phyloP scores from a whole-genome alignment of 257 asterid species.

The Solanum piurae region DNA sequence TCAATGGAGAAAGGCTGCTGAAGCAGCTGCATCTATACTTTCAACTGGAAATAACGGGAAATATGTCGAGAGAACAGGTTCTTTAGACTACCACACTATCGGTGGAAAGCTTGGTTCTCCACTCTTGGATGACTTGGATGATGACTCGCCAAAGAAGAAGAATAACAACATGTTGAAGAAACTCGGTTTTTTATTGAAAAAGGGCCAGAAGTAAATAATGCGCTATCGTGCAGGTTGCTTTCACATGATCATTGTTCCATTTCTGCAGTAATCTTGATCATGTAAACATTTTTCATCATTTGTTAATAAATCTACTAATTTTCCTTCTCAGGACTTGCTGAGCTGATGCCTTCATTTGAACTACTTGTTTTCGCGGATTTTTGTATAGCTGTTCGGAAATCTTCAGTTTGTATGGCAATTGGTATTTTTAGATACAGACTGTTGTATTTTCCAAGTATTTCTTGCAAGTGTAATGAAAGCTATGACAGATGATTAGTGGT shows the following conservation, averaged over 20 bases:
- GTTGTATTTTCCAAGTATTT: background rate
- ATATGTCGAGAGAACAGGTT: conserved; percentile 42
- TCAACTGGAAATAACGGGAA: conserved; percentile 50
- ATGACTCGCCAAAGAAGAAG: conserved; percentile 70
- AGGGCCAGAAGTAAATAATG: conserved; percentile 50
- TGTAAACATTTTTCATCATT: background rate
- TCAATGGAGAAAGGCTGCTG: conserved; percentile 98
- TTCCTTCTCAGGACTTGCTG: background rate
- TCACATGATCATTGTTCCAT: background rate
- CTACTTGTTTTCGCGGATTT: background rate
- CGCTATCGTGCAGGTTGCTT: conserved; percentile 2
- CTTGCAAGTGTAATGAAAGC: background rate
- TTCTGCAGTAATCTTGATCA: background rate
- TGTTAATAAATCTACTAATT: background rate
- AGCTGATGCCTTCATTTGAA: background rate
- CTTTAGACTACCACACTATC: conserved; percentile 45
- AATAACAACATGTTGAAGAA: conserved; percentile 68
- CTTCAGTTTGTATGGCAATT: background rate
- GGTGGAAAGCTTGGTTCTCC: conserved; percentile 61
- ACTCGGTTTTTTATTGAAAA: conserved; percentile 71
- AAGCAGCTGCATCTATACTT: conserved; percentile 84
- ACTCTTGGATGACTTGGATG: conserved; percentile 50
- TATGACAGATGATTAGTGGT: background rate
- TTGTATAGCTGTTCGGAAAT: conserved; percentile 1
- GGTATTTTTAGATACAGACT: background rate